Percentiles rank a stretch among this genome's conserved stretches.
Evolutionary conservation across 495 filamentous ascomycete genomes (phyloP).

Genomic region (Hypoxylon subgilvum): DNA sequence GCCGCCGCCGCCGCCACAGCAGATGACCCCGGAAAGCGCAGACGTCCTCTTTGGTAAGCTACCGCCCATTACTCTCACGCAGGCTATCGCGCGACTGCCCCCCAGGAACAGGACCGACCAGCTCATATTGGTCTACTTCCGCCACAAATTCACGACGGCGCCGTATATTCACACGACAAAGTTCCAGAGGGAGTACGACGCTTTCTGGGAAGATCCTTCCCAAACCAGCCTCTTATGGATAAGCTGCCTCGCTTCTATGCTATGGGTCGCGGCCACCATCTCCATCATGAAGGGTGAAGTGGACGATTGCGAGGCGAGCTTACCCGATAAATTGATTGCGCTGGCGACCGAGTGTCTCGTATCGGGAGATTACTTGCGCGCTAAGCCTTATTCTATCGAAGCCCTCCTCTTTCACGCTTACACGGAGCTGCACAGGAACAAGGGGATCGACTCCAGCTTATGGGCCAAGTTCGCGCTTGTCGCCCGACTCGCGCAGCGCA

Average conservation of each 20-base stretch:
- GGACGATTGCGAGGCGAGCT: conserved; percentile 23
- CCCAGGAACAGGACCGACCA: conserved; percentile 47
- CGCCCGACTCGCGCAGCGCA: conserved; percentile 54
- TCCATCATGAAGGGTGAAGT: conserved; percentile 36
- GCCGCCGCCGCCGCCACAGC: conserved; percentile 30
- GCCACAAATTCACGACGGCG: conserved; percentile 44
- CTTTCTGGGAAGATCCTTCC: conserved; percentile 53
- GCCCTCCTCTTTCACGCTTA: conserved; percentile 52
- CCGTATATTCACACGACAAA: conserved; percentile 49
- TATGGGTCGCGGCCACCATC: conserved; percentile 45
- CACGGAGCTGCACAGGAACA: conserved; percentile 45
- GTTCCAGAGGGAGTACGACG: conserved; percentile 54
- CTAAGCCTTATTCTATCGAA: conserved; percentile 54
- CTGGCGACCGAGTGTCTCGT: conserved; percentile 49
- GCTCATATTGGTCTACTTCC: conserved; percentile 53
- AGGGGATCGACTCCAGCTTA: conserved; percentile 45
- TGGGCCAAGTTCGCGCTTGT: conserved; percentile 54
- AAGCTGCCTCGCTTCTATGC: conserved; percentile 49
- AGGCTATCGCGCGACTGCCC: conserved; percentile 49
- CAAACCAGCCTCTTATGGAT: conserved; percentile 49
- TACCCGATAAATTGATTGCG: conserved; percentile 31
- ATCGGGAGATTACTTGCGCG: conserved; percentile 51
- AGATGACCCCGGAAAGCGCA: conserved; percentile 18
- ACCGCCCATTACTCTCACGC: conserved; percentile 39
- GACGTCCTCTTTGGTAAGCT: conserved; percentile 39